These are phyloP conservation scores for Fusarium kyushuense DNA, from an alignment of 2,329 filamentous ascomycete species.

Conservation along the genomic window DNA sequence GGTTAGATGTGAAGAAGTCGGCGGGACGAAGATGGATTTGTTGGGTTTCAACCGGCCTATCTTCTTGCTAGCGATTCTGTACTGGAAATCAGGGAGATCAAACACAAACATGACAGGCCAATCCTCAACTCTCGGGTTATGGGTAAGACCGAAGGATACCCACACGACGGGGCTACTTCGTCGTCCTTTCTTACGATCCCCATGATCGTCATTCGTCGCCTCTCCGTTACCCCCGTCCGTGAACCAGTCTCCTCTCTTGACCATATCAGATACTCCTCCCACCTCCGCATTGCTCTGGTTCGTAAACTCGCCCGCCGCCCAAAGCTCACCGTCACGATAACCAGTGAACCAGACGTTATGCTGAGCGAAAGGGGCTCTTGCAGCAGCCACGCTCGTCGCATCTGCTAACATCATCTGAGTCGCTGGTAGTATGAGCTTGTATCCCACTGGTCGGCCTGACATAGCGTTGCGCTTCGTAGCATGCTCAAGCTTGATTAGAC, in stretches of 20 bases:
- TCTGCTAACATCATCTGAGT: constrained; percentile 63
- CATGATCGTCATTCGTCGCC: neutral
- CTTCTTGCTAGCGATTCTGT: neutral
- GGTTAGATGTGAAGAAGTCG: constrained; percentile 62
- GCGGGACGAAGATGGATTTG: constrained; percentile 49
- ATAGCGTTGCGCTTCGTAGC: constrained; percentile 58
- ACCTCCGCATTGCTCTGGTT: constrained; percentile 61
- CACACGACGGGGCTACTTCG: constrained; percentile 57
- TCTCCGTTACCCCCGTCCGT: constrained; percentile 43
- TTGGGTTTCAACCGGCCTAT: constrained; percentile 24
- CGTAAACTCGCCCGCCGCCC: constrained; percentile 64
- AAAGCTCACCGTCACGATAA: constrained; percentile 63
- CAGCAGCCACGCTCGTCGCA: constrained; percentile 56
- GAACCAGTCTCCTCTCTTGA: constrained; percentile 61
- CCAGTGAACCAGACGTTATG: constrained; percentile 64
- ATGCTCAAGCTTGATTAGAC: constrained; percentile 63
- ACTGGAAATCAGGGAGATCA: neutral
- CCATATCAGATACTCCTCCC: constrained; percentile 62
- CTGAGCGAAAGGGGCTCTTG: constrained; percentile 59
- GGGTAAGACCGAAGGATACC: constrained; percentile 63
- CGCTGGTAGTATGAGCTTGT: constrained; percentile 60
- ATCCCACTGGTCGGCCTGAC: constrained; percentile 63
- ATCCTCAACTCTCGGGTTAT: constrained; percentile 62
- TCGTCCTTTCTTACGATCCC: constrained; percentile 35
- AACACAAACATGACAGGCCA: constrained; percentile 64